These are phyloP conservation scores for Chaetomiaceae sp. DNA, from an alignment of 2,329 filamentous ascomycete species.

Conservation along the genomic window DNA sequence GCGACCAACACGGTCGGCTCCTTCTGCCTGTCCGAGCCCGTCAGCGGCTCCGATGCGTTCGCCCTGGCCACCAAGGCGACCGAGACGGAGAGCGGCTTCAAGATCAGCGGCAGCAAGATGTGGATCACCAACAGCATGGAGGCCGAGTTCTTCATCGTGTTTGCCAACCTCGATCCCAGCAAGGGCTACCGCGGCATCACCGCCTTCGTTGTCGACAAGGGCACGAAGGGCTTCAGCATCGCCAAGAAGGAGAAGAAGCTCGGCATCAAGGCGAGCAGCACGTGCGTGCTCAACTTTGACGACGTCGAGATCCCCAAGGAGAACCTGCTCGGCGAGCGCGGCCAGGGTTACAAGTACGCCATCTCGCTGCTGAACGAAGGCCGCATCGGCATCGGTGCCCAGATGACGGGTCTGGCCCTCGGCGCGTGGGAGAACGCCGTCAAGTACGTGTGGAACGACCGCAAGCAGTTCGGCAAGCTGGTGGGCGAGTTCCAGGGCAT, in stretches of 20 bases:
- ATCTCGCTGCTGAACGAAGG: constrained; percentile 93
- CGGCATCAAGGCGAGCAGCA: constrained; percentile 91
- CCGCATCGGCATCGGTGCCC: constrained; percentile 93
- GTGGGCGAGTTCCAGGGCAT: constrained; percentile 98
- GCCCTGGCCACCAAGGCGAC: constrained; percentile 87
- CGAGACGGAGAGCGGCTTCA: constrained; percentile 78
- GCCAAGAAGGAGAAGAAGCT: constrained; percentile 99
- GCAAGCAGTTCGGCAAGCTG: constrained; percentile 89
- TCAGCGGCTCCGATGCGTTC: constrained; percentile 92
- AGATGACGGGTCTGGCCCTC: constrained; percentile 95
- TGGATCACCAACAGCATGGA: constrained; percentile 99
- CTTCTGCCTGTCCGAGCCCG: constrained; percentile 89
- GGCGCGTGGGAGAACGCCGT: constrained; percentile 95
- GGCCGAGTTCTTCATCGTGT: constrained; percentile 93
- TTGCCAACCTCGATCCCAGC: constrained; percentile 87
- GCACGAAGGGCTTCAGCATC: constrained; percentile 81
- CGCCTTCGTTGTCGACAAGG: constrained; percentile 92
- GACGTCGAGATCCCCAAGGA: constrained; percentile 86
- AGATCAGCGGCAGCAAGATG: constrained; percentile 92
- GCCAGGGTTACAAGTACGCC: constrained; percentile 96
- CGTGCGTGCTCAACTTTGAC: constrained; percentile 95
- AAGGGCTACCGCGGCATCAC: constrained; percentile 97
- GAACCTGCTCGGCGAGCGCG: constrained; percentile 82
- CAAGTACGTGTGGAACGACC: constrained; percentile 93
- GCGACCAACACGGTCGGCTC: constrained; percentile 87